These are phyloP conservation scores for Medicago lupulina DNA, from an alignment of 306 rosid genomes.

Conservation along the genomic window DNA sequence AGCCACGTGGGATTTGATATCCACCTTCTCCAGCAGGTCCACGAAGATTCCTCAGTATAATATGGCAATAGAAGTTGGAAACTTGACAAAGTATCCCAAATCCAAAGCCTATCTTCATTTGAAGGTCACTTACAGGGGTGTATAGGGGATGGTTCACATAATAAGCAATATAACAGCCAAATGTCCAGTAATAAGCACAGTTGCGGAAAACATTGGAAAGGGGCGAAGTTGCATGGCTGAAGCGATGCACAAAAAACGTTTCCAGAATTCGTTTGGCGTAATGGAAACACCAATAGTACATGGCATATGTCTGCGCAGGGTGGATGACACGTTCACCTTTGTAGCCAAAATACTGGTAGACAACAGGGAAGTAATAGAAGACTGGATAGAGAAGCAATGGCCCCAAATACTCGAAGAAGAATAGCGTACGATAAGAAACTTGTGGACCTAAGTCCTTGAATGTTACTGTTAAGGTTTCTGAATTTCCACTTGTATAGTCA, in stretches of 20 bases:
- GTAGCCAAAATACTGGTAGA: constrained; percentile 74
- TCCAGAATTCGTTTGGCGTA: constrained; percentile 92
- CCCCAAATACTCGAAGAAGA: constrained; percentile 93
- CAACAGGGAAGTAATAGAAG: constrained; percentile 84
- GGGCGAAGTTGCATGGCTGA: constrained; percentile 98
- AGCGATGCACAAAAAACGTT: constrained; percentile 91
- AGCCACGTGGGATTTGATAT: constrained; percentile 90
- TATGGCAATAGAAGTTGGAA: constrained; percentile 80
- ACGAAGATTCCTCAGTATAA: constrained; percentile 80
- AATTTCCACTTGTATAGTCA: constrained; percentile 70
- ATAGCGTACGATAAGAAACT: constrained; percentile 84
- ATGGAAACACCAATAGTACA: constrained; percentile 97
- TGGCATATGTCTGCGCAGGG: constrained; percentile 88
- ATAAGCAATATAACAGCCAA: constrained; percentile 82
- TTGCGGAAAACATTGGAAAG: constrained; percentile 93
- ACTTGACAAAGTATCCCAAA: constrained; percentile 81
- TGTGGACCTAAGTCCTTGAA: constrained; percentile 96
- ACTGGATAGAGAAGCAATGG: constrained; percentile 90
- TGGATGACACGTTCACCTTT: constrained; percentile 77
- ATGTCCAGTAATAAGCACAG: constrained; percentile 95
- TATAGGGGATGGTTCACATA: constrained; percentile 88
- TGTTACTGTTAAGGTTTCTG: constrained; percentile 65
- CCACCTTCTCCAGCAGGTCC: constrained; percentile 87
- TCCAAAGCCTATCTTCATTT: constrained; percentile 92
- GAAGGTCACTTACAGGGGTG: constrained; percentile 83